A percentile compares a stretch with the other conserved stretches of the same genome.
These are phyloP conservation scores for Paecilomyces variotii DNA, from an alignment of 2,329 filamentous ascomycete genomes.

Conservation along the genomic window DNA sequence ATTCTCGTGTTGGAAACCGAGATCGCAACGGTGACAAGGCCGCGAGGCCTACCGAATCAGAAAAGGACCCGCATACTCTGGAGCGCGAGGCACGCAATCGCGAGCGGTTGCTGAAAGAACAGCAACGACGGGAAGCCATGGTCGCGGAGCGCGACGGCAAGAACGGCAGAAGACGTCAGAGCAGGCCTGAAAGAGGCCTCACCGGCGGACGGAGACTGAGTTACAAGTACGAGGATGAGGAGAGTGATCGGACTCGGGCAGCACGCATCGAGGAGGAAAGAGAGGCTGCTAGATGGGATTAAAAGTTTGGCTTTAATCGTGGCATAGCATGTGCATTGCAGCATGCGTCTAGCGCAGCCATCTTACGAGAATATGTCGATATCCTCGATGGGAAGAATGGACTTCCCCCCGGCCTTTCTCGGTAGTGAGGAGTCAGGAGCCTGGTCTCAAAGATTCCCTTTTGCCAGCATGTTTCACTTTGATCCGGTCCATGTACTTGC, in stretches of 20 bases:
- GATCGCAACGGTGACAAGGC: constrained; percentile 14
- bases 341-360: background rate
- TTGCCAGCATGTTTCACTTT: background rate
- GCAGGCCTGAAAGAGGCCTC: constrained; percentile 22
- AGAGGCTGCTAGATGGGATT: constrained; percentile 27
- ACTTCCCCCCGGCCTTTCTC: background rate
- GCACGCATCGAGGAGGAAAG: constrained; percentile 32
- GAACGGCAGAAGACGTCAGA: constrained; percentile 25
- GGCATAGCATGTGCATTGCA: background rate
- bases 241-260: constrained; percentile 25
- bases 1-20: constrained; percentile 15
- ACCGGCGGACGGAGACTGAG: constrained; percentile 32
- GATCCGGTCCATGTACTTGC: background rate
- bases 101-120: constrained; percentile 58
- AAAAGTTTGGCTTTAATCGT: background rate
- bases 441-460: background rate
- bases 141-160: constrained; percentile 22
- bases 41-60: constrained; percentile 15
- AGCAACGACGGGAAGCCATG: constrained; percentile 54
- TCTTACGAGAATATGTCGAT: background rate
- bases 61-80: constrained; percentile 62
- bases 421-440: background rate
- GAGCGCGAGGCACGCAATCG: constrained; percentile 61
- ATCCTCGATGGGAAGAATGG: background rate
- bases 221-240: constrained; percentile 44